Percentiles rank a stretch among this genome's conserved stretches.
phyloP scores from a whole-genome alignment of 2,329 filamentous ascomycete genomes.

The Capronia americana region DNA sequence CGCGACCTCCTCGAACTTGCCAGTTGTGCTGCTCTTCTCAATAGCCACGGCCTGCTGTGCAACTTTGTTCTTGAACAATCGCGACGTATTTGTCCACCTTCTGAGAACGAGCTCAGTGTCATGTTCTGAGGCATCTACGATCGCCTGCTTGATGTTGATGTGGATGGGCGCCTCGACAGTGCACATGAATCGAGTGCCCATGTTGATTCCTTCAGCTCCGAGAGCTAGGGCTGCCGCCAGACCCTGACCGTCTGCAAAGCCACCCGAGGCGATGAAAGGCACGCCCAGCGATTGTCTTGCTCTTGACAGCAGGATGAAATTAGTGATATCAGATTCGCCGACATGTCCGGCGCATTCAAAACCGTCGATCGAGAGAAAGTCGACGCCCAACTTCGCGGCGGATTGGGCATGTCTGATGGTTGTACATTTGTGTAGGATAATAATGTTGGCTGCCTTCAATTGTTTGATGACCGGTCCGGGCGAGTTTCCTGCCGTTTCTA shows the following conservation, averaged over 20 bases:
- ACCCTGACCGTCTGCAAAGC: slow-evolving; percentile 93
- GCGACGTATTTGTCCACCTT: slow-evolving; percentile 89
- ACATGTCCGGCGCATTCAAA: slow-evolving; percentile 88
- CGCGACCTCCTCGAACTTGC: slow-evolving; percentile 88
- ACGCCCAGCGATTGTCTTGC: slow-evolving; percentile 83
- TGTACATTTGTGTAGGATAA: slow-evolving; percentile 95
- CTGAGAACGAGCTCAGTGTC: slow-evolving; percentile 88
- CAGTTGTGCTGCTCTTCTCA: slow-evolving; percentile 80
- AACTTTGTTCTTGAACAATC: slow-evolving; percentile 90
- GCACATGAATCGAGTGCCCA: slow-evolving; percentile 98
- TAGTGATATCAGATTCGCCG: slow-evolving; percentile 61
- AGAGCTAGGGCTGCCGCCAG: slow-evolving; percentile 88
- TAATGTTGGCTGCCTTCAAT: slow-evolving; percentile 79
- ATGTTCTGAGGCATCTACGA: slow-evolving; percentile 85
- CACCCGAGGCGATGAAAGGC: slow-evolving; percentile 94
- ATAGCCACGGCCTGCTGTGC: slow-evolving; percentile 79
- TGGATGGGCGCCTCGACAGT: slow-evolving; percentile 93
- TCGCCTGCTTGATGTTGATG: slow-evolving; percentile 89
- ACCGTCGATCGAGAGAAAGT: slow-evolving; percentile 95
- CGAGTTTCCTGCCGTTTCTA: slow-evolving; percentile 90
- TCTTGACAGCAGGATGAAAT: slow-evolving; percentile 72
- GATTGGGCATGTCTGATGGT: slow-evolving; percentile 91
- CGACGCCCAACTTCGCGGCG: slow-evolving; percentile 91
- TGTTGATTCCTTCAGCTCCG: slow-evolving; percentile 94
- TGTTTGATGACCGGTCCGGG: slow-evolving; percentile 89